phyloP scores from a whole-genome alignment of 345 rosid species.

The Erodium maritimum region DNA sequence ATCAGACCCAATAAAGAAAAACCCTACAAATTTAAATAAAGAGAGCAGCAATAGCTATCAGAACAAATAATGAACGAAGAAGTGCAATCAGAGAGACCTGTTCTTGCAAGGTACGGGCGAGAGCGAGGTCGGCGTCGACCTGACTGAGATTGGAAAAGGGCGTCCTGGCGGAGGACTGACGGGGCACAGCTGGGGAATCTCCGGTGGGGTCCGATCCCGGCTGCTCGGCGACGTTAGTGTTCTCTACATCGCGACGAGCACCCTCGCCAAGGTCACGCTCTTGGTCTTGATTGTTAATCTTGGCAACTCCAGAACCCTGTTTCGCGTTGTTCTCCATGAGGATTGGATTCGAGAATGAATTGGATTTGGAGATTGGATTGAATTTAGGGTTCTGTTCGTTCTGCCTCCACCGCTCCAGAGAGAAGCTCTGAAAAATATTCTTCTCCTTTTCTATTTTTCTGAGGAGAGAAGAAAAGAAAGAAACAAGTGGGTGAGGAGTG shows the following conservation, averaged over 20 bases:
- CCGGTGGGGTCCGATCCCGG: not conserved
- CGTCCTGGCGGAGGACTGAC: conserved; percentile 41
- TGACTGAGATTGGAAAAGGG: conserved; percentile 74
- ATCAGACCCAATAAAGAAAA: not conserved
- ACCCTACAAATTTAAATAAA: not conserved
- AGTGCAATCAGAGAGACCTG: conserved; percentile 62
- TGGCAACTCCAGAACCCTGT: conserved; percentile 7
- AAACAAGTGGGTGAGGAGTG: too few relatives aligned
- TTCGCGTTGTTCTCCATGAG: conserved; percentile 24
- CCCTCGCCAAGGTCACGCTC: conserved; percentile 17
- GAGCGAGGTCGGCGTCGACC: conserved; percentile 90
- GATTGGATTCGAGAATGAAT: not conserved
- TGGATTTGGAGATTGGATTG: not conserved
- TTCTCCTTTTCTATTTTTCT: too few relatives aligned
- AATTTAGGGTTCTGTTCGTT: conserved; percentile 1
- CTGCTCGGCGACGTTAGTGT: not conserved
- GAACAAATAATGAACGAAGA: too few relatives aligned
- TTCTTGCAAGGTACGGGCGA: conserved; percentile 83
- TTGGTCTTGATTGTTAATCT: conserved; percentile 4
- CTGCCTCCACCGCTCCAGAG: too few relatives aligned
- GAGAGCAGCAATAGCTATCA: too few relatives aligned
- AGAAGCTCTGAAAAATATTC: too few relatives aligned
- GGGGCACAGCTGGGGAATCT: not conserved
- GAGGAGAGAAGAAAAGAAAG: too few relatives aligned
- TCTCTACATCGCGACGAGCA: conserved; percentile 15